Conservation (phyloP, 1,284 basidiomycete genomes). For the Trametes versicolor region DNA sequence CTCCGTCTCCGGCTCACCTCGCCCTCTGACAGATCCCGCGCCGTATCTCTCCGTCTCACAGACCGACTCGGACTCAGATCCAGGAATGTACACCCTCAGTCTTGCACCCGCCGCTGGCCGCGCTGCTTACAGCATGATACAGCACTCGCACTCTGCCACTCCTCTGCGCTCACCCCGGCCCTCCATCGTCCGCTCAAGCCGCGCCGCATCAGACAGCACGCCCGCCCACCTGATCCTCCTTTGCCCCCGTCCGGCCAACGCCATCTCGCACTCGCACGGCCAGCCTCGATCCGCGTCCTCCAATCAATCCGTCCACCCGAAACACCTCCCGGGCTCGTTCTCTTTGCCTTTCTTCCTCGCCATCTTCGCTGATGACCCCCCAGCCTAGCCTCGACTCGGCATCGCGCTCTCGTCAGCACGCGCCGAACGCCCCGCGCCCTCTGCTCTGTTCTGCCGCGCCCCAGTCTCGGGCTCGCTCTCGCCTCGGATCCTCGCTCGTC, state of each 20-base stretch:
- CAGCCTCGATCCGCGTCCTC: not conserved
- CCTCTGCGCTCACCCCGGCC: not conserved
- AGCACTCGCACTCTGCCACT: not conserved
- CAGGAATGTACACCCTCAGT: not conserved
- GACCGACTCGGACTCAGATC: not conserved
- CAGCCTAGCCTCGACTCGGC: constrained; percentile 8
- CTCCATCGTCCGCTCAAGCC: constrained; percentile 9
- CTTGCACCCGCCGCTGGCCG: constrained; percentile 1
- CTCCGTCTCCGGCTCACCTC: constrained; percentile 4
- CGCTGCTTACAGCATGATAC: constrained; percentile 17
- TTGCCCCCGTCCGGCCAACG: not conserved
- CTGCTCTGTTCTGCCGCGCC: not conserved
- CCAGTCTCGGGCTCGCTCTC: not conserved
- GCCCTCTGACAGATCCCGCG: not conserved
- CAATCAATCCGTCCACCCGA: constrained; percentile 15
- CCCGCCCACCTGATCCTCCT: constrained; percentile 2
- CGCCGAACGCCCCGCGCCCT: constrained; percentile 1
- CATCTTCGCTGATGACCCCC: not conserved
- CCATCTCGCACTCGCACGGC: not conserved
- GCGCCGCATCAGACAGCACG: constrained; percentile 2
- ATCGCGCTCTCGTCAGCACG: constrained; percentile 5
- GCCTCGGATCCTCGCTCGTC: not conserved
- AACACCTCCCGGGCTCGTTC: constrained; percentile 9
- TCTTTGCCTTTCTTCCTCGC: not conserved
- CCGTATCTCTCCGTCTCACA: not conserved